These are phyloP conservation scores for Chaetomium fimeti DNA, from an alignment of 495 filamentous ascomycete species.

Conservation along the genomic window DNA sequence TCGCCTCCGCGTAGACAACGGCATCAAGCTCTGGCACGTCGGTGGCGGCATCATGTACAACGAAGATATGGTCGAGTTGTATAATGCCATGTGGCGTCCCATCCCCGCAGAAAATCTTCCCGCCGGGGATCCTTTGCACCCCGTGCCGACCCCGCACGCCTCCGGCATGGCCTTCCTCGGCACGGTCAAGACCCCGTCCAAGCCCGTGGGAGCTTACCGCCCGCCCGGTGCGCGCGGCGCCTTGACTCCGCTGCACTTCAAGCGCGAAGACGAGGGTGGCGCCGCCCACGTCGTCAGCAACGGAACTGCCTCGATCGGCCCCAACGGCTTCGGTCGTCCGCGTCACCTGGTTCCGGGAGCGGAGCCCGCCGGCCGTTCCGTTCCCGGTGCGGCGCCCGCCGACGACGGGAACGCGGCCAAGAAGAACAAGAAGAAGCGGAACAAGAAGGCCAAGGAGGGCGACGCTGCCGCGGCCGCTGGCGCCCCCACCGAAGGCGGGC, in stretches of 20 bases:
- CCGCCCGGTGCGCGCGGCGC: conserved; percentile 93
- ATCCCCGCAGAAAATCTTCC: conserved; percentile 60
- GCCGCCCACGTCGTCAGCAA: conserved; percentile 80
- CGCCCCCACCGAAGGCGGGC: conserved; percentile 33
- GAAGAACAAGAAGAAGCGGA: conserved; percentile 99
- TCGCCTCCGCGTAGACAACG: conserved; percentile 92
- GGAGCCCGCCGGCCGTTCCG: conserved; percentile 46
- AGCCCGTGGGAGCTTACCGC: conserved; percentile 91
- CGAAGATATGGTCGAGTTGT: conserved; percentile 89
- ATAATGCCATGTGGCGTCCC: conserved; percentile 89
- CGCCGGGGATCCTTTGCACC: conserved; percentile 69
- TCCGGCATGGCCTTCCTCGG: conserved; percentile 81
- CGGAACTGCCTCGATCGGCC: conserved; percentile 61
- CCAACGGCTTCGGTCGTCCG: conserved; percentile 77
- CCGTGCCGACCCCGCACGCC: conserved; percentile 75
- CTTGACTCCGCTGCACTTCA: conserved; percentile 88
- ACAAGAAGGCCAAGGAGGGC: conserved; percentile 85
- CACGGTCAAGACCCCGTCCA: conserved; percentile 86
- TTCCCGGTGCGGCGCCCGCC: conserved; percentile 77
- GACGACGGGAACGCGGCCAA: conserved; percentile 65
- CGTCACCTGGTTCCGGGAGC: conserved; percentile 56
- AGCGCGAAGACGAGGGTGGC: conserved; percentile 95
- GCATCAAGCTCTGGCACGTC: conserved; percentile 92
- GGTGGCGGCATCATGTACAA: conserved; percentile 89
- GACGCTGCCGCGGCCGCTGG: conserved; percentile 44